These are phyloP conservation scores for Plectosphaerella sp. DNA, from an alignment of 2,329 filamentous ascomycete species.

Conservation along the genomic window DNA sequence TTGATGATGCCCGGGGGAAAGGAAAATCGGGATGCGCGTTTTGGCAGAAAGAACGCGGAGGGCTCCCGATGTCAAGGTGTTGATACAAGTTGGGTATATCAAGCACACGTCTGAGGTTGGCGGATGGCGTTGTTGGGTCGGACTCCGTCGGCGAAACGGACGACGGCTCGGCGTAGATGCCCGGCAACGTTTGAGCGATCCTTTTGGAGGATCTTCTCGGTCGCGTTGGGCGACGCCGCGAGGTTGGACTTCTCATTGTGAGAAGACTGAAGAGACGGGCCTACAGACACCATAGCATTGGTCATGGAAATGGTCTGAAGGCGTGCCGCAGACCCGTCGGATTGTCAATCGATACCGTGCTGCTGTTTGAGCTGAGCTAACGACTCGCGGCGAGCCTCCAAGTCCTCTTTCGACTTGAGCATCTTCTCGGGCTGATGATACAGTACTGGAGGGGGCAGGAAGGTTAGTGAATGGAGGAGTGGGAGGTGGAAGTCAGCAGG, in stretches of 20 bases:
- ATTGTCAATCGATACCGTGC: slow-evolving; percentile 97
- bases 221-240: slow-evolving; percentile 33
- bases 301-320: slow-evolving; percentile 37
- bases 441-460: slow-evolving; percentile 39
- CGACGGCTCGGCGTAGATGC: slow-evolving; percentile 31
- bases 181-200: slow-evolving; percentile 31
- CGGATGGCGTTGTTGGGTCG: slow-evolving; percentile 20
- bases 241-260: slow-evolving; percentile 21
- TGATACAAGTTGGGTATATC: slow-evolving; percentile 13
- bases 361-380: slow-evolving; percentile 97
- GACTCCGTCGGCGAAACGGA: slow-evolving; percentile 36
- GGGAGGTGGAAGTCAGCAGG: not conserved
- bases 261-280: slow-evolving; percentile 52
- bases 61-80: not conserved
- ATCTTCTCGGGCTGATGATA: slow-evolving; percentile 65
- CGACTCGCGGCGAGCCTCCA: slow-evolving; percentile 90
- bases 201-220: slow-evolving; percentile 37
- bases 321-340: slow-evolving; percentile 59
- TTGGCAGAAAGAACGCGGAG: not conserved
- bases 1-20: not conserved
- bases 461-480: not conserved
- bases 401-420: slow-evolving; percentile 83
- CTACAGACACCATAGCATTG: slow-evolving; percentile 38
- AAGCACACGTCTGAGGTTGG: slow-evolving; percentile 30
- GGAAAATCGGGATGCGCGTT: not conserved